These are phyloP conservation scores for Rosa lucieae DNA, from an alignment of 306 rosid genomes.

Conservation along the genomic window DNA sequence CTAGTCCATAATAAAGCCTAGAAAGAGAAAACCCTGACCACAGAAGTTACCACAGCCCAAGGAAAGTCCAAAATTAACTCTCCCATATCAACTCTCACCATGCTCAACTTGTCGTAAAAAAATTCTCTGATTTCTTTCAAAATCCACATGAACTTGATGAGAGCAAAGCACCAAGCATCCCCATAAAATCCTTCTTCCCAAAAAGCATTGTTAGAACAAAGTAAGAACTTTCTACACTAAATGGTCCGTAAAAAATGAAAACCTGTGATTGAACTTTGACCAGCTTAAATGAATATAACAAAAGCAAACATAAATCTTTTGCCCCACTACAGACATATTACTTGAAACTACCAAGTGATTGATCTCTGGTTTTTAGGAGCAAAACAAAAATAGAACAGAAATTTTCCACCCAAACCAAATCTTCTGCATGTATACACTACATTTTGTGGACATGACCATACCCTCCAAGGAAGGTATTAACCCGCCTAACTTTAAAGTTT, in stretches of 20 bases:
- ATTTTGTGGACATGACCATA: neutral
- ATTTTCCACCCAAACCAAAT: neutral
- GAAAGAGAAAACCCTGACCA: neutral
- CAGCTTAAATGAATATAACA: slow-evolving; percentile 6
- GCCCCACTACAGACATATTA: neutral
- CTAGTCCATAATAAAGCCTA: neutral
- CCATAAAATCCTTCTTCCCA: neutral
- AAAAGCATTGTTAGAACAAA: neutral
- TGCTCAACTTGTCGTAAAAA: neutral
- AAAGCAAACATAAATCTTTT: neutral
- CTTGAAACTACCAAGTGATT: slow-evolving; percentile 9
- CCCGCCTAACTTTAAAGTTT: slow-evolving; percentile 2
- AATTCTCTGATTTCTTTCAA: neutral
- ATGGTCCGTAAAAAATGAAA: neutral
- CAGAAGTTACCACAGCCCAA: neutral
- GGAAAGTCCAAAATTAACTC: neutral
- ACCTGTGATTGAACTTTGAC: neutral
- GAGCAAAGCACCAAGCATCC: neutral
- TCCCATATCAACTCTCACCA: neutral
- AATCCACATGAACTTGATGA: neutral
- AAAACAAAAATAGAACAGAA: neutral
- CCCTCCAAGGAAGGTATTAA: neutral
- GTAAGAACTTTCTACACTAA: neutral
- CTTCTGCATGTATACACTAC: neutral
- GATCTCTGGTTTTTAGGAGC: neutral